Evolutionary conservation across 1,139 yeast species (phyloP).

Genomic region (Yamadazyma membranifaciens): DNA sequence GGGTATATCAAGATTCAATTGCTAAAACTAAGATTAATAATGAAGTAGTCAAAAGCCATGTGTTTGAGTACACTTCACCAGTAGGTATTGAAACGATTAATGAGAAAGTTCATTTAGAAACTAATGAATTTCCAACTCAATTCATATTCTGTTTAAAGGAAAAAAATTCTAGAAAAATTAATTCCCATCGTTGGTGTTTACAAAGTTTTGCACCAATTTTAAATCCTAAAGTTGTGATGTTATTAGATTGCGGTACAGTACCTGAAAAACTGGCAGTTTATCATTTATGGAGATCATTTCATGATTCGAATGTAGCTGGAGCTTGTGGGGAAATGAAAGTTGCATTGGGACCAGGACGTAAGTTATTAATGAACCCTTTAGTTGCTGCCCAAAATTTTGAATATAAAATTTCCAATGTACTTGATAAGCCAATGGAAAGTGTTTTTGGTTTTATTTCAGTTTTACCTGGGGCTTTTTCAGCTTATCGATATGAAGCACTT

Average conservation of each 20-base stretch:
- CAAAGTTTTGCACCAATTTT: constrained; percentile 74
- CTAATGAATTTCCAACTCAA: constrained; percentile 68
- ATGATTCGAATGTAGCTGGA: constrained; percentile 77
- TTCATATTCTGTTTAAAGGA: constrained; percentile 76
- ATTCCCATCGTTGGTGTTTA: constrained; percentile 84
- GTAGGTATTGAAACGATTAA: constrained; percentile 69
- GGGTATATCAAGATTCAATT: constrained; percentile 78
- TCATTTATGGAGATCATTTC: constrained; percentile 73
- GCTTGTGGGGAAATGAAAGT: constrained; percentile 86
- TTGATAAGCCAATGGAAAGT: constrained; percentile 82
- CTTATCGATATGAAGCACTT: constrained; percentile 71
- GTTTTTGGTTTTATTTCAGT: constrained; percentile 82
- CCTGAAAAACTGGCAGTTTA: constrained; percentile 73
- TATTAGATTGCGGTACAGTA: constrained; percentile 78
- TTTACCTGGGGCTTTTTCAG: constrained; percentile 86
- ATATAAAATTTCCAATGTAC: constrained; percentile 76
- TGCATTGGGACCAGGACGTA: constrained; percentile 56
- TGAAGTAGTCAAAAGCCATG: constrained; percentile 65
- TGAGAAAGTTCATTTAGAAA: constrained; percentile 50
- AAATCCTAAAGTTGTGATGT: constrained; percentile 67
- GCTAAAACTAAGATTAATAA: constrained; percentile 78
- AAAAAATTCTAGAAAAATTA: constrained; percentile 70
- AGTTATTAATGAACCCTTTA: constrained; percentile 63
- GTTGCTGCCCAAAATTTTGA: constrained; percentile 87
- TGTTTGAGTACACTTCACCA: constrained; percentile 77